Base-by-base conservation (phyloP, 2,329 filamentous ascomycete species). In the Fusarium guadeloupense region DNA sequence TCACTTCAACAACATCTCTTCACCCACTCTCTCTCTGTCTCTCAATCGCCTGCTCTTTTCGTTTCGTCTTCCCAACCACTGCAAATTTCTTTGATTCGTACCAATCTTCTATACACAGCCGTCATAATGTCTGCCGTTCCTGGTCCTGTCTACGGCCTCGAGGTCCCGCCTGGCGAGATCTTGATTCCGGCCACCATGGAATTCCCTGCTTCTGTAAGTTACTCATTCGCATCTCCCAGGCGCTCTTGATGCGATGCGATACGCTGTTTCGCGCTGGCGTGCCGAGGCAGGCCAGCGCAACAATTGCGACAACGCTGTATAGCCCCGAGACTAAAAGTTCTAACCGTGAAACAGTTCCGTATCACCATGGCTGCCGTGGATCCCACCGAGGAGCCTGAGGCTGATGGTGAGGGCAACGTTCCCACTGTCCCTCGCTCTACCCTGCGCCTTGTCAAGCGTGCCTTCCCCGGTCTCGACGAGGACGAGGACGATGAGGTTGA, bases 311-410 rank as follows among this genome's bases (percentile, higher is more conserved):
- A 33, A 19, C 37, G 28, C 38, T n/a, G 33, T 30, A 30, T 26
- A 20, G 20, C 28, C 23, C 26, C n/a, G n/a, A 5, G 34, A 25
- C 25, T 37, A 25, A 37, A 23, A 35, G 17, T 53, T 50, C 64
- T 64, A 39, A 68, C 50, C 39, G n/a, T 42, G 48, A 62, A 67
- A 23, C 72, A 97, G 93, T 96, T 97, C 81, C 92, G 92, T 76
- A 92, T 99, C 74, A 98, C 93, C 72, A 99, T 99, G 95, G 95
- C 96, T 72, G 95, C 95, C 66, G 89, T 99, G 76, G 94, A 99
- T 76, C 95, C 95, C 54, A 92, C 87, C 72, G 91, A 91, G 70
- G 83, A 87, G 69, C 84, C 88, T 30, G 85, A 92, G 76, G 82
- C 83, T 55, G 87, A 89, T 67, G 82, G 83, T 54, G 83, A 85